phyloP scores from a whole-genome alignment of 2,329 filamentous ascomycete genomes.

The Dactylellina cionopaga region DNA sequence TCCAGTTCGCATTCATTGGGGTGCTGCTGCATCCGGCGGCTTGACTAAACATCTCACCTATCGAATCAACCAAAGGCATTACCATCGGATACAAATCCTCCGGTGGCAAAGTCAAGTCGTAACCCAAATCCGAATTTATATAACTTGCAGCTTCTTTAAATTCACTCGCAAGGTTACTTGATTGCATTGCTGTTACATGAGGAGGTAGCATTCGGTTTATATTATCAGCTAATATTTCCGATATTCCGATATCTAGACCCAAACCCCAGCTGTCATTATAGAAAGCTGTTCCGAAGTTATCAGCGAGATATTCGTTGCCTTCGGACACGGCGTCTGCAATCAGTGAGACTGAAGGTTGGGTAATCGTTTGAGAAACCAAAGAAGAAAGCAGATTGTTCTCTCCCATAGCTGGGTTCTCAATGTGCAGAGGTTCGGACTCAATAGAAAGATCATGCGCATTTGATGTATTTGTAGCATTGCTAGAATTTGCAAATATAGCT shows the following conservation, averaged over 20 bases:
- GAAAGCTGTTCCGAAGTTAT: neutral
- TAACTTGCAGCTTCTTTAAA: too few species aligned
- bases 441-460: too few species aligned
- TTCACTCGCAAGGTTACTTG: too few species aligned
- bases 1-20: too few species aligned
- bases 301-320: neutral
- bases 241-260: neutral
- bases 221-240: neutral
- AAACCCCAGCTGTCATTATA: too few species aligned
- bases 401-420: neutral
- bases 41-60: too few species aligned
- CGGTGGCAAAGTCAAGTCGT: too few species aligned
- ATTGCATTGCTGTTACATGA: neutral
- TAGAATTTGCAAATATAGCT: too few species aligned
- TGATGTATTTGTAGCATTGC: too few species aligned
- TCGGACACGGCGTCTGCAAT: neutral
- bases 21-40: neutral
- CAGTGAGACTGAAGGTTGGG: neutral
- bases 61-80: too few species aligned
- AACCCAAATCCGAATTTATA: too few species aligned
- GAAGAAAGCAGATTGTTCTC: neutral
- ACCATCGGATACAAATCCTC: too few species aligned
- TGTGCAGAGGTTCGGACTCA: neutral
- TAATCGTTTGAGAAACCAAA: neutral
- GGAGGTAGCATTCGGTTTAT: neutral